These are phyloP conservation scores for Hydrangea macrophylla DNA, from an alignment of 148 eudicot species.

Conservation along the genomic window DNA sequence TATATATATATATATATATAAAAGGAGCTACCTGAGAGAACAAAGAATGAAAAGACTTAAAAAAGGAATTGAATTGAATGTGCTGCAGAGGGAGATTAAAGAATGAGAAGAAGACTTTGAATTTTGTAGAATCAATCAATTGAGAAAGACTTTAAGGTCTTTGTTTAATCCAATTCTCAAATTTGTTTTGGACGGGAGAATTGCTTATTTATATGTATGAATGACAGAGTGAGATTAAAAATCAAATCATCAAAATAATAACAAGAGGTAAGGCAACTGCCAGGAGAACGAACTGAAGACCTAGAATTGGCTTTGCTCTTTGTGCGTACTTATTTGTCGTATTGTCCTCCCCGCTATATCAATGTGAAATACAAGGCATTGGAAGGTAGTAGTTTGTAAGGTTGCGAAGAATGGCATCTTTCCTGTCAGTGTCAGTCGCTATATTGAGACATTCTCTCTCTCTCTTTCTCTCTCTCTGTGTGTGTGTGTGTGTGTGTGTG, in stretches of 20 bases:
- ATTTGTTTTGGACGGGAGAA: background rate
- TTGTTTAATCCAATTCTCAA: background rate
- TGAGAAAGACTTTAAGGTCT: background rate
- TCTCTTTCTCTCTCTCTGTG: too few species aligned
- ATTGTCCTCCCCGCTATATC: background rate
- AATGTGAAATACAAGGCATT: constrained; percentile 5
- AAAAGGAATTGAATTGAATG: too few species aligned
- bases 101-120: background rate
- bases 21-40: background rate
- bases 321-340: background rate
- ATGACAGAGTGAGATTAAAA: background rate
- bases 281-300: too few species aligned
- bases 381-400: constrained; percentile 9
- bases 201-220: too few species aligned
- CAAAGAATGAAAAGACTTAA: background rate
- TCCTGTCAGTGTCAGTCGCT: background rate
- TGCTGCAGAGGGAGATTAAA: too few species aligned
- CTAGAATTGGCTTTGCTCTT: background rate
- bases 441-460: background rate
- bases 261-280: too few species aligned
- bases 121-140: background rate
- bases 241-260: background rate
- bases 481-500: too few species aligned
- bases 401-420: constrained; percentile 12
- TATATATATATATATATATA: too few species aligned